A percentile compares a stretch with the other conserved stretches of the same genome.
phyloP scores from a whole-genome alignment of 768 basidiomycete genomes.

The Dentipellis fragilis region DNA sequence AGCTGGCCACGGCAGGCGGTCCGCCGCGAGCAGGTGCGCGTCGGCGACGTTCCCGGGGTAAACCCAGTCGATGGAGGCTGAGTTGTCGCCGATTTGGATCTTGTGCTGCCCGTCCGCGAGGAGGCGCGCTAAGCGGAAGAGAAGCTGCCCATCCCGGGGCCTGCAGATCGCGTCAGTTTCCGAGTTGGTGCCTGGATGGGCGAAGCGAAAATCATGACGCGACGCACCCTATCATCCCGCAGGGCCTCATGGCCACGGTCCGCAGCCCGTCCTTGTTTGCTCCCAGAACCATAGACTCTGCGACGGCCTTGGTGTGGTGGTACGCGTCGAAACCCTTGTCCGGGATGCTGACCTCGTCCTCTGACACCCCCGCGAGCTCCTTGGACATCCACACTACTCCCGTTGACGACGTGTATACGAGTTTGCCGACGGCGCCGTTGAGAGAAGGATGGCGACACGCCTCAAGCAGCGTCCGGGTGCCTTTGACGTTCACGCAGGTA shows the following conservation, averaged over 20 bases:
- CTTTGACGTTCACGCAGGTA: neutral
- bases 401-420: neutral
- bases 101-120: neutral
- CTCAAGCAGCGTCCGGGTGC: neutral
- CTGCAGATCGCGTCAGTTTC: neutral
- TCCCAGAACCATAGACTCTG: neutral
- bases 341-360: neutral
- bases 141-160: neutral
- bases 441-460: neutral
- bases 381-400: neutral
- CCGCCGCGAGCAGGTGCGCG: conserved; percentile 65
- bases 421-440: neutral
- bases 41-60: conserved; percentile 94
- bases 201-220: too few relatives aligned
- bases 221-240: neutral
- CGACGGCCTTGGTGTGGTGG: neutral
- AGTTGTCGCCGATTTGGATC: conserved; percentile 25
- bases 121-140: neutral
- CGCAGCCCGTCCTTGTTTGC: neutral
- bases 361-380: neutral
- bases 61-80: conserved; percentile 91
- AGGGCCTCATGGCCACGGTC: neutral
- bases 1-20: neutral
- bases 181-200: too few relatives aligned
- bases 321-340: neutral